phyloP scores from a whole-genome alignment of 495 filamentous ascomycete species.

The Apiosordaria backusii region DNA sequence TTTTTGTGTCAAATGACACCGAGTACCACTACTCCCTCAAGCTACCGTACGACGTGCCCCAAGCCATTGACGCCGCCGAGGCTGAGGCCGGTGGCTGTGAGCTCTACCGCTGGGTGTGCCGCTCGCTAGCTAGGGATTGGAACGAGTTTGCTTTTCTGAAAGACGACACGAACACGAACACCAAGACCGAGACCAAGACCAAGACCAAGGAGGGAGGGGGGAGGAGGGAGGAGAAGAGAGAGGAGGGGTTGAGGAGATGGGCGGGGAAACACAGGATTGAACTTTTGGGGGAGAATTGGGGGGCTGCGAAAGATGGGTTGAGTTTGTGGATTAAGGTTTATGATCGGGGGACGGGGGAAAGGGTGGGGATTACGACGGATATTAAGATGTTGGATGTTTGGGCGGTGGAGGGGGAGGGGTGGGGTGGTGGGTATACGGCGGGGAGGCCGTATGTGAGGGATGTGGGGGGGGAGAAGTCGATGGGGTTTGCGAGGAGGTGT shows the following conservation, averaged over 20 bases:
- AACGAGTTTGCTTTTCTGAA: too few species aligned
- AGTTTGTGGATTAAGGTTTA: neutral
- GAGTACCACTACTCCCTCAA: neutral
- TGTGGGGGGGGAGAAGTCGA: neutral
- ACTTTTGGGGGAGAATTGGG: neutral
- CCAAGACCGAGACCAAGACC: too few species aligned
- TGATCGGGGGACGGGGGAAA: neutral
- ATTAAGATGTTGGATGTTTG: neutral
- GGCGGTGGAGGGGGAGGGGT: neutral
- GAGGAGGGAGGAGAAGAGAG: too few species aligned
- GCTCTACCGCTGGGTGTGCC: too few species aligned
- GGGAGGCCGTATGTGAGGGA: neutral
- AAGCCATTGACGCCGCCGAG: neutral
- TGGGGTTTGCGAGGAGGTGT: conserved; percentile 1
- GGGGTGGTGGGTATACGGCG: neutral
- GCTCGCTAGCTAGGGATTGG: too few species aligned
- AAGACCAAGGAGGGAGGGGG: too few species aligned
- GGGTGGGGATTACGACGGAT: neutral
- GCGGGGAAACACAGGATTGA: neutral
- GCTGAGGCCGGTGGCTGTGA: neutral
- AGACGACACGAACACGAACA: too few species aligned
- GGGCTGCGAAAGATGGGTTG: neutral
- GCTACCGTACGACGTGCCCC: neutral
- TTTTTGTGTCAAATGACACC: neutral
- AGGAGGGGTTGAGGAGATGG: too few species aligned